Evolutionary conservation across 1,284 basidiomycete genomes (phyloP), one percentile per base, ranked within the genome.

Genomic region (Microbotryomycetes sp.): DNA sequence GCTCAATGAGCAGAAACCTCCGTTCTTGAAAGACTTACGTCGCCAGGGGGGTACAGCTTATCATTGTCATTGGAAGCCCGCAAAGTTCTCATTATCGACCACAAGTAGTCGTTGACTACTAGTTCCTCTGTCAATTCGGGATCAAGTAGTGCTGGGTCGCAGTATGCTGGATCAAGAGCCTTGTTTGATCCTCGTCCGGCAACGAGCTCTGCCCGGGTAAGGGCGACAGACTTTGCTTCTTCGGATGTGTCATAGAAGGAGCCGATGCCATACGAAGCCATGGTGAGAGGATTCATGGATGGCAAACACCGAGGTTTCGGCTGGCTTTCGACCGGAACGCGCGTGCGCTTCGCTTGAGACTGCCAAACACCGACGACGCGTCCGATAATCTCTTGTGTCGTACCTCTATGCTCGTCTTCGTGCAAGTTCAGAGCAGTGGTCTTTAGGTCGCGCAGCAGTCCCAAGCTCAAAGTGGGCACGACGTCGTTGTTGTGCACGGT

Each of bases 321-420:
- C 48, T 28, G 24, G 15, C 28, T 23, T 23, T 23, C 4, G 35
- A 41, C 35, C 18, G 35, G 18, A 11, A 11, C 11, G 15, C 27
- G 35, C 29, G 35, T 31, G 3, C 54, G 35, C 24, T 49, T 58
- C 31, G 30, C 66, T 57, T 57, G 56, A 35, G 56, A 59, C 47
- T 73, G 68, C 45, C 73, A 74, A 11, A 74, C 56, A 13, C 73
- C 72, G 30, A 75, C 54, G 18, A 79, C 77, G 50, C 76, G 70
- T 7, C 75, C 76, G 23, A 81, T 75, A 56, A 81, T 79, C 67
- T 80, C 79, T 57, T 78, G 76, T 16, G 79, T 77, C 3, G 78
- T 67, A 16, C 66, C 68, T 15, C 66, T 70, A 30, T 72, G 72
- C 3, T 71, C 69, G 58, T 79, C 78, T 54, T 78, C 76, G 50